These are phyloP conservation scores for Aspergillus niger DNA, from an alignment of 2,329 filamentous ascomycete species.

Conservation along the genomic window DNA sequence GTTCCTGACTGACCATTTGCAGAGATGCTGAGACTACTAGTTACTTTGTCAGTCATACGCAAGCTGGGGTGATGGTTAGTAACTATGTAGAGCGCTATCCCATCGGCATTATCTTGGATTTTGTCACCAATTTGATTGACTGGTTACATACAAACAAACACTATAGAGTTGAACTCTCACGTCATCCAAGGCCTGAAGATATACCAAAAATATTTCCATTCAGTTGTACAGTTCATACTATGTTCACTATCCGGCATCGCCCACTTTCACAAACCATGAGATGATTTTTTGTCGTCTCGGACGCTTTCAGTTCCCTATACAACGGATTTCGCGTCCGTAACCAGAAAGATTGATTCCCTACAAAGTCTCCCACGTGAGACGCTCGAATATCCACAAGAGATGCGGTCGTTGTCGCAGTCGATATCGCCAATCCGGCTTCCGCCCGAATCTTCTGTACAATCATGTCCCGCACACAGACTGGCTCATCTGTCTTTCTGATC, in stretches of 20 bases:
- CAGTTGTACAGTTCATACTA: conserved; percentile 24
- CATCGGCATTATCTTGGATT: too few relatives aligned
- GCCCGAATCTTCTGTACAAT: conserved; percentile 36
- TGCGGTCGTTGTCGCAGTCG: conserved; percentile 35
- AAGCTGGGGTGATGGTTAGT: too few relatives aligned
- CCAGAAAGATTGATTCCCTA: conserved; percentile 41
- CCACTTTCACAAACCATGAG: conserved; percentile 43
- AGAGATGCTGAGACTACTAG: too few relatives aligned
- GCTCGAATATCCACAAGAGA: conserved; percentile 42
- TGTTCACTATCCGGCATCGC: conserved; percentile 38
- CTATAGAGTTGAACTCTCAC: too few relatives aligned
- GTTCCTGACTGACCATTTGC: too few relatives aligned
- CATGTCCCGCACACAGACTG: conserved; percentile 31
- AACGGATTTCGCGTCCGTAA: conserved; percentile 40
- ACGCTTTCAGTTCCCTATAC: conserved; percentile 39
- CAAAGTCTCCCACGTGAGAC: conserved; percentile 36
- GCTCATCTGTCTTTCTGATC: conserved; percentile 23
- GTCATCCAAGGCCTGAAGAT: background rate
- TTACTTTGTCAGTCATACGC: too few relatives aligned
- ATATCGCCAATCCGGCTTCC: conserved; percentile 35
- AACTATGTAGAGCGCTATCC: too few relatives aligned
- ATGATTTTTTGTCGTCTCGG: conserved; percentile 39
- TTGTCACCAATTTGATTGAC: too few relatives aligned
- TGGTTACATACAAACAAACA: too few relatives aligned
- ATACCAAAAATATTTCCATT: background rate